Base-by-base conservation (phyloP, 768 basidiomycete species). In the Rhodotorula taiwanensis region DNA sequence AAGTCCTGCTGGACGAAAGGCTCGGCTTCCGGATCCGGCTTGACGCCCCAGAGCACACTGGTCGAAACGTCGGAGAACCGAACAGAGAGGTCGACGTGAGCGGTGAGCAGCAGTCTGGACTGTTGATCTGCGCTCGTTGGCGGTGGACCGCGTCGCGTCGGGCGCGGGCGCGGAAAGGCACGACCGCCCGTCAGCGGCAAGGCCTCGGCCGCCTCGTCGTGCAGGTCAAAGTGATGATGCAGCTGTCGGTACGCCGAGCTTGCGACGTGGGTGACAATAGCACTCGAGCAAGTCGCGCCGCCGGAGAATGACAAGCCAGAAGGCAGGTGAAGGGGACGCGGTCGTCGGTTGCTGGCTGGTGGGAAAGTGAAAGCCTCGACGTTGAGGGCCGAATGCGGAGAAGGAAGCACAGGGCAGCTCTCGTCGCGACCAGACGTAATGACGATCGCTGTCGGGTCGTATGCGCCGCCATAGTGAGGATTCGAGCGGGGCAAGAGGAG, bases 11-110 rank as follows among this genome's bases (percentile, higher is more conserved):
- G 15, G 45, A 69, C 34, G 25, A 23, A 23, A 3, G 59, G 51
- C 15, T 60, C 44, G 1, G 54, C 28, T 7, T 51, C 53, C 6
- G 50, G 53, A 1, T 52, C 56, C 1, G 23, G n/a, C 60, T 58
- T 55, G 34, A 25, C 34, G 2, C 79, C 78, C 10, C 82, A 76
- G 5, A 89, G 76, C 4, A 89, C 78, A 33, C 86, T 84, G 7
- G 83, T 80, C 57, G 87, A 88, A 45, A 85, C 75, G 74, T 94
- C 89, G 67, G 83, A 83, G 74, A 92, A 87, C 58, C 81, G 82
- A 25, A 92, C 76, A 8, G 80, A 81, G 25, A 84, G 77, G 72
- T 90, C 84, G 15, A 77, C 76, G 71, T 87, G 83, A 57, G 78
- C 78, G 0, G 86, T 86, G 5, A 87, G 74, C 25, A 88, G 75